A percentile compares a stretch with the other conserved stretches of the same genome.
Evolutionary conservation across 1,284 basidiomycete species (phyloP).

Genomic region (Ustilago xerochloae): DNA sequence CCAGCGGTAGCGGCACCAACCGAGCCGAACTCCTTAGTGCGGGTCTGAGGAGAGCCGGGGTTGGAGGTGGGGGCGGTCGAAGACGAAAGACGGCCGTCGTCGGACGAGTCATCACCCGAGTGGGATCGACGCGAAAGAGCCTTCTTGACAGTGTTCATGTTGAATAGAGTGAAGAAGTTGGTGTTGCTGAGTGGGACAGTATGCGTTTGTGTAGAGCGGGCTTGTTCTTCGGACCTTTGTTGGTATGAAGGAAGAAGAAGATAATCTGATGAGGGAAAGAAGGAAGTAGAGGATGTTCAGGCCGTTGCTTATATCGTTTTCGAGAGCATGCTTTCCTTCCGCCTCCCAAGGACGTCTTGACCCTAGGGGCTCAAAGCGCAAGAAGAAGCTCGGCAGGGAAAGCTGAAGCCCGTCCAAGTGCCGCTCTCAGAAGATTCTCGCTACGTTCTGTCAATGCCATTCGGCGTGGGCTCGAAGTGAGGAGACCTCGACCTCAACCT

Average conservation of each 20-base stretch:
- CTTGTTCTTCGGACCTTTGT: slow-evolving; percentile 2
- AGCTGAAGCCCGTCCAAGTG: too few relatives aligned
- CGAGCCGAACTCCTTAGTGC: slow-evolving; percentile 24
- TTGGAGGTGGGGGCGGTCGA: slow-evolving; percentile 42
- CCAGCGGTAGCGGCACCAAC: slow-evolving; percentile 10
- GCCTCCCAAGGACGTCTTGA: background rate
- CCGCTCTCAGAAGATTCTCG: too few relatives aligned
- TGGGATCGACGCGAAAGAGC: slow-evolving; percentile 41
- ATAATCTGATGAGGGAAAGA: background rate
- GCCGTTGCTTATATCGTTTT: slow-evolving; percentile 21
- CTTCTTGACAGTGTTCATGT: slow-evolving; percentile 52
- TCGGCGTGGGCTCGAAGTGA: too few relatives aligned
- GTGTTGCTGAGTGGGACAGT: background rate
- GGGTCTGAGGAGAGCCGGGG: slow-evolving; percentile 29
- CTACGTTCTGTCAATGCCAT: too few relatives aligned
- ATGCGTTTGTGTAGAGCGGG: slow-evolving; percentile 21
- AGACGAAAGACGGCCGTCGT: slow-evolving; percentile 28
- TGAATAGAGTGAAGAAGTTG: background rate
- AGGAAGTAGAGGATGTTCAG: background rate
- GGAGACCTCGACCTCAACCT: too few relatives aligned
- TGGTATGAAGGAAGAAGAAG: slow-evolving; percentile 6
- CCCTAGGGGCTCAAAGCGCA: too few relatives aligned
- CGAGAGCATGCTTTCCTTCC: background rate
- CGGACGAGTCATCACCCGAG: slow-evolving; percentile 37
- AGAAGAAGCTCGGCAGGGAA: too few relatives aligned